Evolutionary conservation across 495 filamentous ascomycete species (phyloP).

Genomic region (Xylaria sp.): DNA sequence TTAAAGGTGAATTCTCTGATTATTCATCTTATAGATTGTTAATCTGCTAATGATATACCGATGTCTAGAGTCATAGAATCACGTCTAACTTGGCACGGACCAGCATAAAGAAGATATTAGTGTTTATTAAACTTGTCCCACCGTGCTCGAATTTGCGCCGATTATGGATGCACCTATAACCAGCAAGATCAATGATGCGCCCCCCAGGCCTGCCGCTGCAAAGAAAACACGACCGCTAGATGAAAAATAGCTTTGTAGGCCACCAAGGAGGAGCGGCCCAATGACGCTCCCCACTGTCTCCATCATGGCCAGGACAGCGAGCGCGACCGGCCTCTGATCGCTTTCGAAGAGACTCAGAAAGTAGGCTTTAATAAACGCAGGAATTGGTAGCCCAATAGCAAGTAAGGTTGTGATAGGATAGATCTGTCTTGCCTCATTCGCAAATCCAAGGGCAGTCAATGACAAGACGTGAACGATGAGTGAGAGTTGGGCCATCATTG

Average conservation of each 20-base stretch:
- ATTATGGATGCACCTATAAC: neutral
- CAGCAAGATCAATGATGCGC: neutral
- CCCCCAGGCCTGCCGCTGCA: neutral
- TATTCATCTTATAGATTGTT: too few species aligned
- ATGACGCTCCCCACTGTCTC: constrained; percentile 9
- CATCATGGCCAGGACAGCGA: constrained; percentile 12
- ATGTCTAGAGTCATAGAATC: too few species aligned
- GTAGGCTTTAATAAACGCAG: neutral
- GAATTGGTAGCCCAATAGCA: neutral
- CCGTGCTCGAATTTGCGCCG: neutral
- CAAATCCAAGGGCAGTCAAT: neutral
- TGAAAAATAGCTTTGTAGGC: neutral
- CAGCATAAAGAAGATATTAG: neutral
- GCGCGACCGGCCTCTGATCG: neutral
- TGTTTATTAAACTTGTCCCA: neutral
- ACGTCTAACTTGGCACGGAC: too few species aligned
- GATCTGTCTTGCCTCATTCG: neutral
- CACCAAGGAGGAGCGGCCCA: neutral
- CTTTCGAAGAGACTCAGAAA: neutral
- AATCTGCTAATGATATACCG: too few species aligned
- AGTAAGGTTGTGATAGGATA: neutral
- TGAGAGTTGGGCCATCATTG: neutral
- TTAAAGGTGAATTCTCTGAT: too few species aligned
- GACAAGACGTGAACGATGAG: neutral
- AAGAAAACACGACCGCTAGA: constrained; percentile 10